These are phyloP conservation scores for Monascus ruber DNA, from an alignment of 2,329 filamentous ascomycete genomes.

Conservation along the genomic window DNA sequence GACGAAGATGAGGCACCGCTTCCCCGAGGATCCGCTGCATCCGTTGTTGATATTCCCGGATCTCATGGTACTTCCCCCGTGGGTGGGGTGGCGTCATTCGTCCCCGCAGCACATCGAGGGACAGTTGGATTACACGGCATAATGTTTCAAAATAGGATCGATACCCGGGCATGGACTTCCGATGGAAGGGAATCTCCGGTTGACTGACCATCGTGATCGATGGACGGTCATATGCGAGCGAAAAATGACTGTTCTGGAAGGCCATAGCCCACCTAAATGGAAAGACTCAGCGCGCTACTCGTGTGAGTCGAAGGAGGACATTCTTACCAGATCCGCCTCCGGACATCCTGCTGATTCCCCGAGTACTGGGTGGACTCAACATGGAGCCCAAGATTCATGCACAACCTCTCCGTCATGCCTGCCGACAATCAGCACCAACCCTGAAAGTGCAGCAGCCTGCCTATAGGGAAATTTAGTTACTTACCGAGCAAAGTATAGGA, in stretches of 20 bases:
- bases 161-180: conserved; percentile 39
- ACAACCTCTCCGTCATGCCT: conserved; percentile 34
- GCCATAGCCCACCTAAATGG: conserved; percentile 41
- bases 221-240: conserved; percentile 48
- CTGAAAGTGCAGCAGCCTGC: conserved; percentile 33
- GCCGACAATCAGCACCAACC: conserved; percentile 6
- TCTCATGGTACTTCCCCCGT: conserved; percentile 39
- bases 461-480: conserved; percentile 14
- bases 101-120: conserved; percentile 45
- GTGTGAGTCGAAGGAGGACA: not conserved
- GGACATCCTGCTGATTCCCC: conserved; percentile 29
- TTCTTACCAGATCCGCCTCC: conserved; percentile 26
- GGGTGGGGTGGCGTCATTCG: conserved; percentile 38
- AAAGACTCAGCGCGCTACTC: not conserved
- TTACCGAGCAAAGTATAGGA: conserved; percentile 48
- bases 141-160: conserved; percentile 46
- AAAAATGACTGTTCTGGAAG: conserved; percentile 51
- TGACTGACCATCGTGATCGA: conserved; percentile 42
- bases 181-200: conserved; percentile 37
- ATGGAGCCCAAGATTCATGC: conserved; percentile 48
- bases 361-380: conserved; percentile 41
- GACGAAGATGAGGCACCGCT: conserved; percentile 44
- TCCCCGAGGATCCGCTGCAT: conserved; percentile 45
- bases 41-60: conserved; percentile 44
- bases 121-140: conserved; percentile 40